Conservation (phyloP, 78 protist species). For the Dictyostelium purpureum region DNA sequence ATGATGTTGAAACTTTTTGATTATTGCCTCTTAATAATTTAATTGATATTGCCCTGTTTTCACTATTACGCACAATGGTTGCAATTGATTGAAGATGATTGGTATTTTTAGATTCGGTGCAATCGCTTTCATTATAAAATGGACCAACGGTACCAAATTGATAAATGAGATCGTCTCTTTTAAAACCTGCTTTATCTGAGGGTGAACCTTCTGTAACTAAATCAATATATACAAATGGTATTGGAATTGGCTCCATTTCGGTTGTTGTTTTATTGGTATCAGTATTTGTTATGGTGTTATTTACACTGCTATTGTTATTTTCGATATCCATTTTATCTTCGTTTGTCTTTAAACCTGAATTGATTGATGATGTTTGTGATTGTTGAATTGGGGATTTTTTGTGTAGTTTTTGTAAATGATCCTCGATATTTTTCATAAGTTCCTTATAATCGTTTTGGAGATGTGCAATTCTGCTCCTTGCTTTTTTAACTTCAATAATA, state of each 20-base stretch:
- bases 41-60: conserved; percentile 7
- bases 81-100: conserved; percentile 48
- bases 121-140: not conserved
- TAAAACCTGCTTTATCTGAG: conserved; percentile 17
- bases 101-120: not conserved
- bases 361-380: not conserved
- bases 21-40: conserved; percentile 12
- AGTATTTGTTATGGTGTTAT: not conserved
- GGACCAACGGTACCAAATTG: conserved; percentile 72
- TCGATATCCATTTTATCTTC: not conserved
- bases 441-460: conserved; percentile 54
- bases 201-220: conserved; percentile 67
- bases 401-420: not conserved
- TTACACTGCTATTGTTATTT: not conserved
- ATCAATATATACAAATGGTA: conserved; percentile 69
- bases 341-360: not conserved
- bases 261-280: not conserved
- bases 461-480: conserved; percentile 64
- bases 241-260: not conserved
- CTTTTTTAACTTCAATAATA: conserved; percentile 70
- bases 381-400: not conserved
- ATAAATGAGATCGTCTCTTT: conserved; percentile 29
- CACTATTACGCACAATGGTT: conserved; percentile 40
- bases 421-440: conserved; percentile 49
- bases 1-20: not conserved